phyloP scores from a whole-genome alignment of 2,329 filamentous ascomycete species.

The Ascochyta viciae-villosae region DNA sequence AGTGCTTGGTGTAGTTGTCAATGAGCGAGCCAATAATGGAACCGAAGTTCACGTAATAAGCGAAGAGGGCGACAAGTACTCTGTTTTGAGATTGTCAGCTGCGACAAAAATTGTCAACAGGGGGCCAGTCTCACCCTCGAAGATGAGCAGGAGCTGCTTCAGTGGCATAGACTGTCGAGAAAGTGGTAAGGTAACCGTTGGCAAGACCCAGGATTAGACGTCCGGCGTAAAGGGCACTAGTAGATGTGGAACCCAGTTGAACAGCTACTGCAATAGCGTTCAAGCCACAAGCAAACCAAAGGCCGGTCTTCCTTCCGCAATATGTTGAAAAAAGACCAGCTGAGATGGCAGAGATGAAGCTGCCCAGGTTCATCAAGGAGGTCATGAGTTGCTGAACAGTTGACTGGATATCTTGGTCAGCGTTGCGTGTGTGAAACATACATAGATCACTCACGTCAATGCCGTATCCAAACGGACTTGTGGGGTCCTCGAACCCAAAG shows the following conservation, averaged over 20 bases:
- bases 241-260: conserved; percentile 24
- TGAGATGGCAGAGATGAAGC: conserved; percentile 58
- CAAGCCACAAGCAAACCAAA: conserved; percentile 59
- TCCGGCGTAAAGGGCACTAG: conserved; percentile 51
- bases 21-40: conserved; percentile 54
- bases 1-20: conserved; percentile 37
- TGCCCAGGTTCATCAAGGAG: conserved; percentile 60
- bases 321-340: conserved; percentile 57
- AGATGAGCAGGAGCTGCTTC: conserved; percentile 48
- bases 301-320: conserved; percentile 55
- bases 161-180: conserved; percentile 58
- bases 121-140: conserved; percentile 28
- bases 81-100: conserved; percentile 26
- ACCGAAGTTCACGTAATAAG: conserved; percentile 59
- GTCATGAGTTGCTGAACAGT: conserved; percentile 62
- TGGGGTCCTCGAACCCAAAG: conserved; percentile 58
- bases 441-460: conserved; percentile 48
- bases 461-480: conserved; percentile 46
- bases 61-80: conserved; percentile 54
- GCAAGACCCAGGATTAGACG: conserved; percentile 47
- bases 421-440: background rate
- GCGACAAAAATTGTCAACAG: background rate
- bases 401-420: conserved; percentile 37
- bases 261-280: conserved; percentile 49
- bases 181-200: conserved; percentile 60